phyloP scores from a whole-genome alignment of 495 filamentous ascomycete species.

The Tuber magnatum region DNA sequence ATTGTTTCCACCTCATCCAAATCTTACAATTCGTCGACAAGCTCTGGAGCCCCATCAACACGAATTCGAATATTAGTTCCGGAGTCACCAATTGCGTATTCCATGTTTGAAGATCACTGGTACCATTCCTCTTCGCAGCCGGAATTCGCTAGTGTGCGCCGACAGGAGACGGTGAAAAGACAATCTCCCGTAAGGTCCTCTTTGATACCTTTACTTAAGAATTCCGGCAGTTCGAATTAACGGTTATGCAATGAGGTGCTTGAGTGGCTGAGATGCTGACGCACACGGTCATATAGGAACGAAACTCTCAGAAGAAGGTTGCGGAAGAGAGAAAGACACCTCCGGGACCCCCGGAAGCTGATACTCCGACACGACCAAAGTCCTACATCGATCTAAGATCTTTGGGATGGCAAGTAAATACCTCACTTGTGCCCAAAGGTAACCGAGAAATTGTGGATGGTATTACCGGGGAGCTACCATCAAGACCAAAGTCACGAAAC shows the following conservation, averaged over 20 bases:
- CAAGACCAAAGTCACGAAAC: slow-evolving; percentile 44
- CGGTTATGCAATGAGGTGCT: neutral
- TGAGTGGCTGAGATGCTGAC: slow-evolving; percentile 17
- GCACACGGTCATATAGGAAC: slow-evolving; percentile 19
- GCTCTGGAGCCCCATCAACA: neutral
- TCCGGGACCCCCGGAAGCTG: slow-evolving; percentile 48
- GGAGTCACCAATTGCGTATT: slow-evolving; percentile 16
- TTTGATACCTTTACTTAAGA: slow-evolving; percentile 24
- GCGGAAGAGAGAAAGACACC: slow-evolving; percentile 46
- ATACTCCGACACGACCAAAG: slow-evolving; percentile 60
- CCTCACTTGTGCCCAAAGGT: slow-evolving; percentile 44
- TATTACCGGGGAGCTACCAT: slow-evolving; percentile 18
- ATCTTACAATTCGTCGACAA: neutral
- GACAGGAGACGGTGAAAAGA: slow-evolving; percentile 34
- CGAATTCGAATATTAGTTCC: neutral
- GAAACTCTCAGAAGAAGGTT: slow-evolving; percentile 41
- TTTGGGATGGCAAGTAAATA: slow-evolving; percentile 56
- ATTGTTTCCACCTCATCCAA: neutral
- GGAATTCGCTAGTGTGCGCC: slow-evolving; percentile 26
- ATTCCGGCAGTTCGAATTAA: neutral
- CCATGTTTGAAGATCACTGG: slow-evolving; percentile 42
- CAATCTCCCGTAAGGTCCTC: slow-evolving; percentile 32
- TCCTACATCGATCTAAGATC: slow-evolving; percentile 57
- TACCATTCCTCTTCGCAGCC: slow-evolving; percentile 35
- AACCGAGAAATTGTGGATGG: slow-evolving; percentile 42